Conservation (phyloP, 108 stramenopile species). For the Nitzschia sp. region DNA sequence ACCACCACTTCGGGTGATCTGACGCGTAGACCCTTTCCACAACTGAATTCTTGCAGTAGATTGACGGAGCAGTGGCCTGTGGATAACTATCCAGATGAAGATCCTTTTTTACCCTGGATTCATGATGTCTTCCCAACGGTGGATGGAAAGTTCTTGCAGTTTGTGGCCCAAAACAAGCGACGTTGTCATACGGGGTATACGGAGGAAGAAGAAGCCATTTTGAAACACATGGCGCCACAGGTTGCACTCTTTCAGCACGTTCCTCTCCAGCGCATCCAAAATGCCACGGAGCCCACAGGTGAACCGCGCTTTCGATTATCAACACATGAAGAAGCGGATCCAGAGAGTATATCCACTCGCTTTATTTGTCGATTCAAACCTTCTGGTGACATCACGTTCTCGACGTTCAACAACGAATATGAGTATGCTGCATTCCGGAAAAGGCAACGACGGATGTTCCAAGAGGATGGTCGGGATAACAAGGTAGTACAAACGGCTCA, state of each 20-base stretch:
- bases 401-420: slow-evolving; percentile 68
- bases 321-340: slow-evolving; percentile 80
- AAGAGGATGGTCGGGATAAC: slow-evolving; percentile 67
- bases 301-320: slow-evolving; percentile 65
- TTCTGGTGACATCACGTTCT: slow-evolving; percentile 51
- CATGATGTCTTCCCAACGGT: slow-evolving; percentile 86
- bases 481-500: slow-evolving; percentile 74
- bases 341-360: slow-evolving; percentile 72
- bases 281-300: slow-evolving; percentile 36
- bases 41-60: slow-evolving; percentile 38
- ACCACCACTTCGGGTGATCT: slow-evolving; percentile 16
- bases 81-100: slow-evolving; percentile 65
- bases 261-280: slow-evolving; percentile 29
- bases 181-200: slow-evolving; percentile 63
- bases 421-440: slow-evolving; percentile 76
- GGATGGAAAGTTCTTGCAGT: slow-evolving; percentile 78
- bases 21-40: slow-evolving; percentile 15
- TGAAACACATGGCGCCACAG: slow-evolving; percentile 63
- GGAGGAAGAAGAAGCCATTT: slow-evolving; percentile 24
- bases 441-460: slow-evolving; percentile 47
- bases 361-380: slow-evolving; percentile 89
- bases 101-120: slow-evolving; percentile 90
- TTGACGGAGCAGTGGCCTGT: slow-evolving; percentile 70
- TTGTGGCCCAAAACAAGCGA: slow-evolving; percentile 84
- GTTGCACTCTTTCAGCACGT: slow-evolving; percentile 84